Conservation (phyloP, 768 basidiomycete species). For the Phaffia tasmanica region DNA sequence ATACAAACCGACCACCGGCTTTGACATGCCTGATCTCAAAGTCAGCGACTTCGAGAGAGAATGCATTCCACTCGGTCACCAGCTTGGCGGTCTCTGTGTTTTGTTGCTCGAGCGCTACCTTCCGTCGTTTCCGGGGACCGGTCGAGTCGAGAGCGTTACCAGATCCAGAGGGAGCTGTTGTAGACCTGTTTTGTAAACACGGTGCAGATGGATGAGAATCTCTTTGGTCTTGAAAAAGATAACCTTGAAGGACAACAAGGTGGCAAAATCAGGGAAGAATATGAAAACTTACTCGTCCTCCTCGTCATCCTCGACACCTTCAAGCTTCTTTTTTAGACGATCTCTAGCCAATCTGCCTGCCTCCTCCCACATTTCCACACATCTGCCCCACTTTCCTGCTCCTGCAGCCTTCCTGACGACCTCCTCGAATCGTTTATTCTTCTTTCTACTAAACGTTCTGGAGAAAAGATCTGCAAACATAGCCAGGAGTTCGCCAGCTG, state of each 20-base stretch:
- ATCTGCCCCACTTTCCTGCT: constrained; percentile 20
- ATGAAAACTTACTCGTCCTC: constrained; percentile 19
- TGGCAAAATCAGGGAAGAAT: not conserved
- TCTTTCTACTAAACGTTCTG: constrained; percentile 21
- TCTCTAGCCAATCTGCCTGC: constrained; percentile 35
- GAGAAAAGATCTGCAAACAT: constrained; percentile 20
- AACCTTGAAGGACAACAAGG: not conserved
- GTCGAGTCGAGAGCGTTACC: not conserved
- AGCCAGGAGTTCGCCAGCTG: constrained; percentile 58
- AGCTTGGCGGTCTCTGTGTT: constrained; percentile 11
- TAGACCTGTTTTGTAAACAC: not conserved
- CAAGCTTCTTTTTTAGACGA: constrained; percentile 13
- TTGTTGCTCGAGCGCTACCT: constrained; percentile 11
- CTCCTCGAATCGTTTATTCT: constrained; percentile 24
- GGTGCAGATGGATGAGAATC: not conserved
- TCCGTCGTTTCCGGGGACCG: constrained; percentile 23
- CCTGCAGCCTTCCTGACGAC: constrained; percentile 23
- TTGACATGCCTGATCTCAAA: constrained; percentile 81
- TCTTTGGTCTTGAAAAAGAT: not conserved
- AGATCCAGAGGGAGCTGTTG: not conserved
- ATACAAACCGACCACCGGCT: constrained; percentile 78
- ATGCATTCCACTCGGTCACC: constrained; percentile 49
- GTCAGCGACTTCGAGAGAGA: constrained; percentile 56
- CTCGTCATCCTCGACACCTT: constrained; percentile 11
- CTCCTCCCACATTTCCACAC: constrained; percentile 64